These are phyloP conservation scores for Phytophthora multivora DNA, from an alignment of 352 stramenopile genomes.

Conservation along the genomic window DNA sequence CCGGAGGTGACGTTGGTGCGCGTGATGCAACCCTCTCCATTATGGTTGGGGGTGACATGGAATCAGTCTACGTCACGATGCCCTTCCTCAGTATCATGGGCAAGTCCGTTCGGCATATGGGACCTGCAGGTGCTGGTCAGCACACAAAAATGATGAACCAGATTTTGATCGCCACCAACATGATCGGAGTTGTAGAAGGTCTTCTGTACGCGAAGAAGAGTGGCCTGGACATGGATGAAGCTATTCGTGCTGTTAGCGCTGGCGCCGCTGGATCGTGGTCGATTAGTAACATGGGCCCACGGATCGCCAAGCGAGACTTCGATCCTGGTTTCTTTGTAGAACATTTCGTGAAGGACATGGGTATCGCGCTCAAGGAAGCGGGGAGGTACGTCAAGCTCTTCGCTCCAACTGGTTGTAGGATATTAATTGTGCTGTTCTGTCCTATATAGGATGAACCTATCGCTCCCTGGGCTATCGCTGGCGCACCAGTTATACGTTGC, in stretches of 20 bases:
- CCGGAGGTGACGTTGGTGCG: slow-evolving; percentile 88
- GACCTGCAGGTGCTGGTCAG: slow-evolving; percentile 77
- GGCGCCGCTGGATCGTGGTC: slow-evolving; percentile 89
- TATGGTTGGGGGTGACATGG: slow-evolving; percentile 90
- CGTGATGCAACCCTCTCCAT: slow-evolving; percentile 88
- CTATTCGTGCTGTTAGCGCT: slow-evolving; percentile 84
- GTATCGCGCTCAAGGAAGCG: slow-evolving; percentile 88
- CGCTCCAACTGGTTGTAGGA: not conserved
- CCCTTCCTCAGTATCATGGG: slow-evolving; percentile 90
- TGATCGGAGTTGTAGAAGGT: slow-evolving; percentile 90
- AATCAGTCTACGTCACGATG: slow-evolving; percentile 79
- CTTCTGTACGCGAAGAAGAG: slow-evolving; percentile 89
- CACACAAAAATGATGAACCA: slow-evolving; percentile 95
- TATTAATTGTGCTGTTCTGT: not conserved
- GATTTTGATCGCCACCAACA: slow-evolving; percentile 87
- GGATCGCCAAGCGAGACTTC: slow-evolving; percentile 89
- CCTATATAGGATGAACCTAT: slow-evolving; percentile 78
- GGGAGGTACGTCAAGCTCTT: slow-evolving; percentile 44
- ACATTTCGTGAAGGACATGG: slow-evolving; percentile 92
- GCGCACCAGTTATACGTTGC: slow-evolving; percentile 89
- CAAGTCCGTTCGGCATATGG: slow-evolving; percentile 91
- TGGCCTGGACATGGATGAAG: slow-evolving; percentile 88
- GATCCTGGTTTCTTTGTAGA: slow-evolving; percentile 92
- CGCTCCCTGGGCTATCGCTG: slow-evolving; percentile 81
- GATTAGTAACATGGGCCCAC: slow-evolving; percentile 89